Evolutionary conservation across 257 asterid species (phyloP).

Genomic region (Jacaranda mimosifolia): DNA sequence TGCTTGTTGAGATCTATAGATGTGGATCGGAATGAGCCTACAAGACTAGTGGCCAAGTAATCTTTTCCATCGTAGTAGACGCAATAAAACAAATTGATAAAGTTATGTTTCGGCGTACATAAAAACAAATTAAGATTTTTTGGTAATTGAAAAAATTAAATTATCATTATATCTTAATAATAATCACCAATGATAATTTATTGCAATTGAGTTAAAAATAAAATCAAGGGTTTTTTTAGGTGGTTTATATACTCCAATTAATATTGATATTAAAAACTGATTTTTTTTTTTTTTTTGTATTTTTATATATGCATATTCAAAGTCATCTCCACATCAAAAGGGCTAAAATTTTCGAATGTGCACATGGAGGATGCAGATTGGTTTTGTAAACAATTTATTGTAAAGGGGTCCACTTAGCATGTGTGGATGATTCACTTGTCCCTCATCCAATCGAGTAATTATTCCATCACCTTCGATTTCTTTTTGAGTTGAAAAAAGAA

Average conservation of each 20-base stretch:
- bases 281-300: background rate
- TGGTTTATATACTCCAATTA: background rate
- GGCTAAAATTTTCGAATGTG: conserved; percentile 14
- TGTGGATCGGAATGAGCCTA: no score
- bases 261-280: background rate
- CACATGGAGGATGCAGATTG: conserved; percentile 32
- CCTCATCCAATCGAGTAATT: background rate
- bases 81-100: no score
- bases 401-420: conserved; percentile 26
- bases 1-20: no score
- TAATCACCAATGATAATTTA: no score
- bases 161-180: no score
- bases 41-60: no score
- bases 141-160: no score
- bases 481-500: conserved; percentile 1
- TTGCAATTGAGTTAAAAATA: background rate
- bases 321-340: conserved; percentile 12
- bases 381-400: conserved; percentile 16
- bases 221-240: background rate
- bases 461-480: conserved; percentile 13
- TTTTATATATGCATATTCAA: background rate
- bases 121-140: no score
- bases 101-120: no score
- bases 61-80: no score
- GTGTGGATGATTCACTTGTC: conserved; percentile 31